Conservation (phyloP, 1,284 basidiomycete species). For the Takashimella koratensis region DNA sequence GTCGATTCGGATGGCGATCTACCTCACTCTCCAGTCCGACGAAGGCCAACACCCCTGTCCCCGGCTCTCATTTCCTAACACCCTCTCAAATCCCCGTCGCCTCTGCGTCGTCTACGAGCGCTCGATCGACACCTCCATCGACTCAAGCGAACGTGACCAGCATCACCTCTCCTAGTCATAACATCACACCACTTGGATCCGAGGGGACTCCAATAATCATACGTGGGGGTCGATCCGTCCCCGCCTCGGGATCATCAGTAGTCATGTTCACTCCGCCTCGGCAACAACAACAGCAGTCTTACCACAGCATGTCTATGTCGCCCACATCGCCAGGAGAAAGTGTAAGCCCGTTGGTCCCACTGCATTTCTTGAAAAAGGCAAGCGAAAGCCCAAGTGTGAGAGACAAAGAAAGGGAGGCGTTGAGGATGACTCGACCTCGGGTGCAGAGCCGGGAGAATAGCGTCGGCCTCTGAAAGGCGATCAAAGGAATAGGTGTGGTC, state of each 20-base stretch:
- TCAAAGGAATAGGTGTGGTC: no score
- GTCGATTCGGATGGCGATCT: background rate
- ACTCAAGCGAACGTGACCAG: no score
- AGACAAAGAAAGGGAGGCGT: conserved; percentile 34
- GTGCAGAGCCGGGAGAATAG: background rate
- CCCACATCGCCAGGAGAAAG: conserved; percentile 1
- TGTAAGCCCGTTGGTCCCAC: conserved; percentile 29
- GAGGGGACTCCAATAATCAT: no score
- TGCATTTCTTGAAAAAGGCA: conserved; percentile 42
- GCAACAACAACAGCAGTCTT: background rate
- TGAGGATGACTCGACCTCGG: background rate
- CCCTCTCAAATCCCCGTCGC: conserved; percentile 10
- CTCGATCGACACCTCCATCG: no score
- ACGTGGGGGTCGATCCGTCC: no score
- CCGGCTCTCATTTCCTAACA: background rate
- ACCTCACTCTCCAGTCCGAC: background rate
- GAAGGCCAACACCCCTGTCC: background rate
- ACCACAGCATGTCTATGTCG: background rate
- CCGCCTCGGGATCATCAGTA: conserved; percentile 7
- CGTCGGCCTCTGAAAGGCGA: no score
- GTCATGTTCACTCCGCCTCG: background rate
- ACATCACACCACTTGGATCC: no score
- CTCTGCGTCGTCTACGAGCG: no score
- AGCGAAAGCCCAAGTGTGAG: conserved; percentile 38
- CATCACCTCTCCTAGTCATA: no score